Base-by-base conservation (phyloP, 2,329 filamentous ascomycete genomes). In the Juglanconis oblonga region DNA sequence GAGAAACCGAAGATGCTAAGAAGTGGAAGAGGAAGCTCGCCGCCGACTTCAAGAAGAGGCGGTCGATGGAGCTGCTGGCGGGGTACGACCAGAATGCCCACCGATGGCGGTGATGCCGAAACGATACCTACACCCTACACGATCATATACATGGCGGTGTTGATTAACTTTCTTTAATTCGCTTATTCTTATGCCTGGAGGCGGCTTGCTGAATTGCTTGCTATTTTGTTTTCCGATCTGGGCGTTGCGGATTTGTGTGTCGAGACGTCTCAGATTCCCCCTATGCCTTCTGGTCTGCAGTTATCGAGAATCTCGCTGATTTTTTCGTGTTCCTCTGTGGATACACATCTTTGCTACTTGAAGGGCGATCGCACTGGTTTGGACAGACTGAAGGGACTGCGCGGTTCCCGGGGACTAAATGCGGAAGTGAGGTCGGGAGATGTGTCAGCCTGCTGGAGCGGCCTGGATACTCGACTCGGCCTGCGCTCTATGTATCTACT, bases 61-160 rank as follows among this genome's bases (percentile, higher is more conserved):
- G 61, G 14, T 62, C 61, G 14, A 47, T 61, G 6, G 61, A 62
- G 33, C 47, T 62, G 52, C 47, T 62, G 40, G 58, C 58, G 31
- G 61, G 61, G 49, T 62, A 62, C 45, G 61, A 62, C 51, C 61
- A 62, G 17, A 60, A 58, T n/a, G 44, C 57, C 40, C 57, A 57
- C 40, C 57, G 60, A 33, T 62, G 61, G 61, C 52, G 57, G 42
- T 62, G 40, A 57, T 36, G 56, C n/a, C 50, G 47, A 47, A 33
- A 55, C 52, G 35, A 59, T 58, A 55, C 47, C 50, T 42, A 31
- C 6, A 33, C 45, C 47, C 44, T 32, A 29, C 42, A 61, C 40
- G 33, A 52, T 36, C 48, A 55, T 14, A 8, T 10, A 10, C 33
- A 47, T 44, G n/a, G n/a, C n/a, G n/a, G 35, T 48, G 17, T 13